Conservation (phyloP, 2,329 filamentous ascomycete genomes). For the Diaporthe velutina region DNA sequence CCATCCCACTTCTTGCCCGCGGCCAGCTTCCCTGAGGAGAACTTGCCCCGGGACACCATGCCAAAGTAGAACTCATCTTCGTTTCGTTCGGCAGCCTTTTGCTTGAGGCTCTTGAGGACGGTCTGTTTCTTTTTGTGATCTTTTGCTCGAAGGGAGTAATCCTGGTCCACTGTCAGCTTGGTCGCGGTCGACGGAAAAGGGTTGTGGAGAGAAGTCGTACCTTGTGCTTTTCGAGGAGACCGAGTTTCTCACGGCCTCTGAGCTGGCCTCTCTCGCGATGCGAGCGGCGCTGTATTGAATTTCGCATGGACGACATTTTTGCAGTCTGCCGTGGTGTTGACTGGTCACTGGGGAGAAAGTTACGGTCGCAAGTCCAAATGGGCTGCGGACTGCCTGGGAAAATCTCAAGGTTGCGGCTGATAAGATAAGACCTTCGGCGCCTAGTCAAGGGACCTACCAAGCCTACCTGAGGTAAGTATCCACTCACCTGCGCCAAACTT, state of each 20-base stretch:
- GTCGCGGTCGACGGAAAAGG: background rate
- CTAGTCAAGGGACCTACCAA: background rate
- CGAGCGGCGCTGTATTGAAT: constrained; percentile 81
- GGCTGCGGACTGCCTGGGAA: background rate
- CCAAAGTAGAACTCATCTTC: constrained; percentile 81
- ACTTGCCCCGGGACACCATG: constrained; percentile 74
- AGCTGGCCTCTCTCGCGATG: constrained; percentile 94
- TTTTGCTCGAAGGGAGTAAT: constrained; percentile 74
- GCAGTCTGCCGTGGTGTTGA: background rate
- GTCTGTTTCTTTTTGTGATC: constrained; percentile 77
- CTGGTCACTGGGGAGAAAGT: background rate
- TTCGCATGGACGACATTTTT: constrained; percentile 70
- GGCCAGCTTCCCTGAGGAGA: constrained; percentile 60
- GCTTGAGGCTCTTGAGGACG: constrained; percentile 68
- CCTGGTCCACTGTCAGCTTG: constrained; percentile 51
- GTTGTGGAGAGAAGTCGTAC: constrained; percentile 53
- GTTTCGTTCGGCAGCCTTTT: constrained; percentile 75
- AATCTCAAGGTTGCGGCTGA: constrained; percentile 25
- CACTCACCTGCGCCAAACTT: background rate
- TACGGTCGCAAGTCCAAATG: background rate
- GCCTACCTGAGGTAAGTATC: background rate
- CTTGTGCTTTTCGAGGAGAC: constrained; percentile 96
- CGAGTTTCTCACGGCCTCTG: constrained; percentile 84
- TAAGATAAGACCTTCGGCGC: constrained; percentile 13
- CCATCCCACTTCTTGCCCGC: constrained; percentile 67